These are phyloP conservation scores for Ustilago xerochloae DNA, from an alignment of 1,284 basidiomycete species.

Conservation along the genomic window DNA sequence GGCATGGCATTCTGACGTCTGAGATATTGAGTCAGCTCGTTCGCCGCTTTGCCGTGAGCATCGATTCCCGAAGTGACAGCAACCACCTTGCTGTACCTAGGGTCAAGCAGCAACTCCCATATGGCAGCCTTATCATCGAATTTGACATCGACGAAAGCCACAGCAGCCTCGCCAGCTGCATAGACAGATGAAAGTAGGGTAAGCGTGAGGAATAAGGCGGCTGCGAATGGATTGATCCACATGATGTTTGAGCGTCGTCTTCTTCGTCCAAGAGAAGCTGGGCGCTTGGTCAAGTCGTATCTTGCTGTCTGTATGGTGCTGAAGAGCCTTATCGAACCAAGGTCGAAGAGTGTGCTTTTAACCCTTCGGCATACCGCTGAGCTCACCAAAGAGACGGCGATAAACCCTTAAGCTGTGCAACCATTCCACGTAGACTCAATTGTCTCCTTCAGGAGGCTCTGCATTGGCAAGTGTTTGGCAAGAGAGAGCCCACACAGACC, in stretches of 20 bases:
- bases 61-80: conserved; percentile 31
- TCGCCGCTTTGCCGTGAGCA: conserved; percentile 16
- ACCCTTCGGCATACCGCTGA: too few relatives aligned
- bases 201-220: background rate
- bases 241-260: conserved; percentile 3
- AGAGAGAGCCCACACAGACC: too few relatives aligned
- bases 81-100: conserved; percentile 18
- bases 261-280: too few relatives aligned
- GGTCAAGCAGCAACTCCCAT: conserved; percentile 26
- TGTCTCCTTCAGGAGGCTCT: too few relatives aligned
- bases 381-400: too few relatives aligned
- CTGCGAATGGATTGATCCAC: conserved; percentile 1
- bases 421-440: too few relatives aligned
- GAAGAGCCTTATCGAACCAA: too few relatives aligned
- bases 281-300: too few relatives aligned
- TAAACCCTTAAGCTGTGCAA: too few relatives aligned
- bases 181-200: background rate
- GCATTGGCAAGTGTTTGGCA: too few relatives aligned
- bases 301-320: too few relatives aligned
- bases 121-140: conserved; percentile 47
- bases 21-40: conserved; percentile 18
- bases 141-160: conserved; percentile 41
- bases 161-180: conserved; percentile 8
- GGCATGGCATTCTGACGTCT: conserved; percentile 4
- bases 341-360: too few relatives aligned